These are phyloP conservation scores for Aspergillus sp. DNA, from an alignment of 2,329 filamentous ascomycete genomes.

Conservation along the genomic window DNA sequence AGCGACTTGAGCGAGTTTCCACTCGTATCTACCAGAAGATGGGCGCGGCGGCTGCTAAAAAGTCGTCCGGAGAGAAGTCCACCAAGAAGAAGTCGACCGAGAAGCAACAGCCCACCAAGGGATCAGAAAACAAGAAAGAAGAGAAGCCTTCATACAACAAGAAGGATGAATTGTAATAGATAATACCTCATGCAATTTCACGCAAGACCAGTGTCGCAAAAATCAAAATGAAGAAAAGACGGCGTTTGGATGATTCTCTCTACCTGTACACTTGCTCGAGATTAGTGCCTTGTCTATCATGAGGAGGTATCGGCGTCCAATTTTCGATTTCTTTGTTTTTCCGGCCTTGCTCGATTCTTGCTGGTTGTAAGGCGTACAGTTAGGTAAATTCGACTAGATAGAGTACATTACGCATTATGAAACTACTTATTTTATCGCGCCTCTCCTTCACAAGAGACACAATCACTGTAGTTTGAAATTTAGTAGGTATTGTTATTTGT, in stretches of 20 bases:
- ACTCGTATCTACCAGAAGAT: conserved; percentile 40
- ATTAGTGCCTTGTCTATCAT: background rate
- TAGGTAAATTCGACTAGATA: background rate
- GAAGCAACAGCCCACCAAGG: conserved; percentile 15
- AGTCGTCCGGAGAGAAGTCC: conserved; percentile 19
- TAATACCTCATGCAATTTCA: background rate
- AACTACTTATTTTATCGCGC: background rate
- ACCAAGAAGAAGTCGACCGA: conserved; percentile 22
- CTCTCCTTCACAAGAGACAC: background rate
- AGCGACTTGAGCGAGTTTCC: conserved; percentile 62
- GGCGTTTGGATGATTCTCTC: conserved; percentile 12
- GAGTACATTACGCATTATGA: conserved; percentile 10
- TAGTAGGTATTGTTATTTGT: background rate
- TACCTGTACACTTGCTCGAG: background rate
- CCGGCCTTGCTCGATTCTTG: background rate
- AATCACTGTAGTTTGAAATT: background rate
- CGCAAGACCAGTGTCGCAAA: background rate
- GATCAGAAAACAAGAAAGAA: conserved; percentile 16
- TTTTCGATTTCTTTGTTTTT: background rate
- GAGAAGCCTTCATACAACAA: conserved; percentile 26
- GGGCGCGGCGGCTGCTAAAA: conserved; percentile 45
- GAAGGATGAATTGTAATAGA: conserved; percentile 34
- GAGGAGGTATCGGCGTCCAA: background rate
- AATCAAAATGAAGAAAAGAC: background rate
- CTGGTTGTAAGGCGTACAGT: background rate